Evolutionary conservation across 2,329 filamentous ascomycete genomes (phyloP), one percentile per base, ranked within the genome.

Genomic region (Daldinia sp.): DNA sequence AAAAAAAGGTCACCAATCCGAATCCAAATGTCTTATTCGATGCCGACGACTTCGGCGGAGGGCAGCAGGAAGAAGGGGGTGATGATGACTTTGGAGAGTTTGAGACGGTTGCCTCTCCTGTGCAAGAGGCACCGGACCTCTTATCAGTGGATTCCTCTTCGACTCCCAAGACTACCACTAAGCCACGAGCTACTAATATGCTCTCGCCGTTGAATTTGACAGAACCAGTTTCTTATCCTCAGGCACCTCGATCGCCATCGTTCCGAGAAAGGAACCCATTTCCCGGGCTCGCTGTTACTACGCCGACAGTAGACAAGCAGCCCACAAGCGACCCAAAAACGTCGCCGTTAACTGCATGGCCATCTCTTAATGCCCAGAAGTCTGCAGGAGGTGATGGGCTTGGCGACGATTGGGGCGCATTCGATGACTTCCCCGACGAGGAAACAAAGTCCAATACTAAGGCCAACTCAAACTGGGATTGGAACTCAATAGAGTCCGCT

Each of bases 1-100:
- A 55, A 10, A 64, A 59, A n/a, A 73, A 66, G 18, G 10, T 50
- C 6, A 15, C 42, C 4, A 73, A 73, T 41, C 68, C 76, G 1
- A 80, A 87, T 48, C 78, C 86, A 1, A 86, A 88, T 70, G 85
- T 93, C 3, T 80, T 93, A 2, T 93, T 93, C 76, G 90, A 93
- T 78, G 90, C 87, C 39, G 85, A 87, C 46, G 85, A 88, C 56
- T 86, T 86, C 70, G 84, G 75, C 4, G 81, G 81, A 10, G 82
- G 81, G 6, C 80, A 81, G 5, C 79, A 81, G n/a, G 76, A 74
- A 35, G 74, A 72, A 5, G 83, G 83, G 41, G 84, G 82, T 15
- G 84, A 86, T 23, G 85, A 85, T 53, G 85, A 88, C 37, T 89
- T 89, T 79, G 89, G 88, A 13, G 87, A 89, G 54, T 90, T 90